Base-by-base conservation (phyloP, 306 rosid genomes). In the Alnus glutinosa region DNA sequence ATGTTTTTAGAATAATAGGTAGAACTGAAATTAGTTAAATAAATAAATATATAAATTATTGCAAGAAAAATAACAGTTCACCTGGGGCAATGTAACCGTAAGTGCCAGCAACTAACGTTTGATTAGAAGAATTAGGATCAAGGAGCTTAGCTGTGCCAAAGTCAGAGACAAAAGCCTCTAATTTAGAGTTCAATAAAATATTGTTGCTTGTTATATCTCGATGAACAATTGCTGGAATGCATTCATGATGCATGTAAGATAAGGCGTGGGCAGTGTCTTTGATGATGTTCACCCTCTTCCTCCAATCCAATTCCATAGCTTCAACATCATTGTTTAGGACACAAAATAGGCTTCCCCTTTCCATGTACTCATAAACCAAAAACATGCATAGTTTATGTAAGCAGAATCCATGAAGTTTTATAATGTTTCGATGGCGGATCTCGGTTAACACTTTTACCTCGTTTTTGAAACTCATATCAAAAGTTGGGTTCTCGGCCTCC, bases 201-300 rank as follows among this genome's bases (percentile, higher is more conserved):
- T 81, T 81, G 9, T n/a, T 76, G 28, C 78, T 81, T 16, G 54
- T 23, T 23, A 76, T 28, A 23, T 81, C 81, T 12, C 52, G 18
- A 44, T 77, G 81, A 30, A 81, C n/a, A 59, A 76, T 76, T 13
- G 49, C 10, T 10, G 61, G 81, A 8, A 28, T 15, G 28, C 76
- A 73, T 9, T 77, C 75, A 77, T 77, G 78, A 77, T 82, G 78
- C 78, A 82, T 72, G 16, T 82, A 72, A 9, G 63, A 30, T 23
- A 77, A 36, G 48, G 85, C 75, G n/a, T 72, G 5, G 14, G 85
- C 71, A 2, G n/a, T 64, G 2, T 55, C 81, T 44, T 55, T 55
- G 44, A 77, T 63, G 32, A 82, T 23, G 49, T 55, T 55, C 2
- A 77, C 46, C 75, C 78, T 82, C 2, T 63, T 72, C 36, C 55